A percentile compares a stretch with the other conserved stretches of the same genome.
phyloP scores from a whole-genome alignment of 192 early-diverging fungal species.

The Gonapodya sp. region DNA sequence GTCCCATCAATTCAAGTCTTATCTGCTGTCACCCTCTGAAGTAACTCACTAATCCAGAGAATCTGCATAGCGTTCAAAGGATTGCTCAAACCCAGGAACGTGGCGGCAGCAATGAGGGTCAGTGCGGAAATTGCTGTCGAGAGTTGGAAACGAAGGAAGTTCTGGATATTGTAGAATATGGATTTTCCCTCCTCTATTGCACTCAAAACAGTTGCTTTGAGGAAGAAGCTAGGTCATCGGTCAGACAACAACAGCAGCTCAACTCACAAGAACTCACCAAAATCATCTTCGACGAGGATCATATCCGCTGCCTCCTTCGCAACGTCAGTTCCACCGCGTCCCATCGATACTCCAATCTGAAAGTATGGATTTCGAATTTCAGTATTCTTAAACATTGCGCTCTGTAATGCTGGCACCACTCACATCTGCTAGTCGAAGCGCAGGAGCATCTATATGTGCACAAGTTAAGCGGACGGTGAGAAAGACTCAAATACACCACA shows the following conservation, averaged over 20 bases:
- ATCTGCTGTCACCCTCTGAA: too few relatives aligned
- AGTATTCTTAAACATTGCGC: not conserved
- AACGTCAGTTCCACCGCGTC: constrained; percentile 88
- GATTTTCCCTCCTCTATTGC: constrained; percentile 97
- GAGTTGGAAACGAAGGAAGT: constrained; percentile 93
- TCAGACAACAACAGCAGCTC: not conserved
- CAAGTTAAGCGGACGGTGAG: constrained; percentile 8
- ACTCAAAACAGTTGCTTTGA: constrained; percentile 65
- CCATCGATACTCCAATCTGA: constrained; percentile 97
- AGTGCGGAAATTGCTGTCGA: constrained; percentile 89
- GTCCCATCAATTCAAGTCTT: constrained; percentile 9
- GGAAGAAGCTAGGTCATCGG: not conserved
- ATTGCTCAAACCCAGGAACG: constrained; percentile 73
- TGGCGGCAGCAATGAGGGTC: constrained; percentile 75
- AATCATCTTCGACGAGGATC: constrained; percentile 93
- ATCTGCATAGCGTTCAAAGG: constrained; percentile 99
- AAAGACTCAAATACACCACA: not conserved
- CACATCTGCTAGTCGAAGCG: constrained; percentile 61
- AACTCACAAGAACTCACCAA: constrained; percentile 32
- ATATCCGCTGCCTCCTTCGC: constrained; percentile 95
- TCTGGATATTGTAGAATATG: constrained; percentile 97
- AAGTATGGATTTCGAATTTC: not conserved
- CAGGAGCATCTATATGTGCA: constrained; percentile 86
- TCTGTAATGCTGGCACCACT: not conserved
- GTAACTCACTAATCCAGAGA: constrained; percentile 86